Base-by-base conservation (phyloP, 2,329 filamentous ascomycete species). In the Fusarium albosuccineum region DNA sequence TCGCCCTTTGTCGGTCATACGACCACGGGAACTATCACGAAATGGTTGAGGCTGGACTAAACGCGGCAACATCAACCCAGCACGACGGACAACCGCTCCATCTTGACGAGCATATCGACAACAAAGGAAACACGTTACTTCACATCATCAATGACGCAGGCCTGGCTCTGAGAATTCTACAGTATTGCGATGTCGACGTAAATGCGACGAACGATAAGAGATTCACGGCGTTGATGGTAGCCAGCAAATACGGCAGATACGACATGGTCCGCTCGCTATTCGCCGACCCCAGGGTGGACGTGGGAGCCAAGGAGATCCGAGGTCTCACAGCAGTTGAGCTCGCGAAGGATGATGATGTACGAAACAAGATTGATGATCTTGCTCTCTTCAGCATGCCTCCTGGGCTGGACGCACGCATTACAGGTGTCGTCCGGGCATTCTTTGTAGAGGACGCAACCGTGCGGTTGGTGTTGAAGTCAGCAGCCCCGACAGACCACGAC, bases 381-480 rank as follows among this genome's bases (percentile, higher is more conserved):
- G 91, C 94, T 2, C 82, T 99, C 9, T 91, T 99, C 67, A 92
- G 92, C 17, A 89, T 90, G 76, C 84, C 87, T 2, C 85, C 92
- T 6, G 90, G 88, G 10, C 83, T 86, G 13, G 93, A 97, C 70
- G 91, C 91, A 5, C 89, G 95, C 26, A 94, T 94, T 22, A 98
- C 96, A 1, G 93, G 93, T 2, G 94, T 98, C 1, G 96, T 99
- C 1, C 88, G 96, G 59, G 96, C 94, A 0, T 97, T 97, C 79
- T 98, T 99, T 73, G 94, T 99, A 10, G 96, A 99, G 80, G 96
- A 99, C 79, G 94, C 92, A 9, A 97, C 92, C 1, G 92, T 98
- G 52, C 90, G 96, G 40, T 89, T 98, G 48, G 93, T 99, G 14
- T 84, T 99, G 64, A 99, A 99, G 77, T 97, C 95, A 2, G 96